These are phyloP conservation scores for Aspergillus costaricaensis DNA, from an alignment of 2,329 filamentous ascomycete species.

Conservation along the genomic window DNA sequence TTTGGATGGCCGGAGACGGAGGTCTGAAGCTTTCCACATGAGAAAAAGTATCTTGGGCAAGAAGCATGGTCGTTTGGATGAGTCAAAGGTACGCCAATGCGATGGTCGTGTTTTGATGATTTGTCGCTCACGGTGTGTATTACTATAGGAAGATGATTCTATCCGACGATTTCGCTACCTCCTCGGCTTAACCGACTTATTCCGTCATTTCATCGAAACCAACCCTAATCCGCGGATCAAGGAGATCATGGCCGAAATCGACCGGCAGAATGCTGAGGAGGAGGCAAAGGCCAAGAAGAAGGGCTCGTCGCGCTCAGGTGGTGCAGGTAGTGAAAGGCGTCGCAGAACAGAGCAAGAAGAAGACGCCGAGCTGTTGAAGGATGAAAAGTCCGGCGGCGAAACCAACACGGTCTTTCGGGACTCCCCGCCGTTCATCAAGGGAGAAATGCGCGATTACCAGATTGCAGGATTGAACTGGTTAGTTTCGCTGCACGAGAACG, in stretches of 20 bases:
- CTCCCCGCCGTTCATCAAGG: constrained; percentile 84
- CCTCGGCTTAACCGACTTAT: constrained; percentile 90
- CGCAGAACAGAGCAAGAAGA: constrained; percentile 96
- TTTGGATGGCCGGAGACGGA: constrained; percentile 76
- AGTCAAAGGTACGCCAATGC: constrained; percentile 72
- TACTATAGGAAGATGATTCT: constrained; percentile 80
- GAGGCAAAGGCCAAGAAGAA: constrained; percentile 73
- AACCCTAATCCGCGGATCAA: constrained; percentile 95
- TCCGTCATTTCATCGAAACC: constrained; percentile 97
- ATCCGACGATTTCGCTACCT: constrained; percentile 93
- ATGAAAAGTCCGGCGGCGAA: constrained; percentile 84
- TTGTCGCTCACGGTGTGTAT: constrained; percentile 16
- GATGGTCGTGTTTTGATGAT: neutral
- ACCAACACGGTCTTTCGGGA: constrained; percentile 91
- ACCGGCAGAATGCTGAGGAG: constrained; percentile 81
- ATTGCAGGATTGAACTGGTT: constrained; percentile 95
- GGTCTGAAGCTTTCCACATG: constrained; percentile 84
- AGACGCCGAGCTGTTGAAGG: constrained; percentile 81
- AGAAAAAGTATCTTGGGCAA: constrained; percentile 91
- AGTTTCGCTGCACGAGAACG: constrained; percentile 95
- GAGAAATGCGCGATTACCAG: constrained; percentile 95
- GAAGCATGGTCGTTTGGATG: constrained; percentile 88
- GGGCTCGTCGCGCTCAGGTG: constrained; percentile 75
- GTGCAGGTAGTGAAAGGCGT: constrained; percentile 73
- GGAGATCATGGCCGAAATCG: constrained; percentile 90